A percentile compares a stretch with the other conserved stretches of the same genome.
Conservation (phyloP, 306 rosid species). For the Vicia villosa region DNA sequence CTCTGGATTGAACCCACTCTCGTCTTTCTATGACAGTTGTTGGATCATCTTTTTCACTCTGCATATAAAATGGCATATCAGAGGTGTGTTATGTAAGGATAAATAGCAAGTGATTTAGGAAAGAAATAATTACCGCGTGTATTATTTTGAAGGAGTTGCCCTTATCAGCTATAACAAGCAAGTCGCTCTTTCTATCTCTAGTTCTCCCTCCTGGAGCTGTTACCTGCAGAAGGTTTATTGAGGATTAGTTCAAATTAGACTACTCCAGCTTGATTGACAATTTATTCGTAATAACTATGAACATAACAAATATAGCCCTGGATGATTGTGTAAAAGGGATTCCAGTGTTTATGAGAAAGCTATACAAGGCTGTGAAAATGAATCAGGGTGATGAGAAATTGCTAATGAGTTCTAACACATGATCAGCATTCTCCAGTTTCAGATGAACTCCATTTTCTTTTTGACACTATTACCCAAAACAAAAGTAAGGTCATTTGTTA, state of each 20-base stretch:
- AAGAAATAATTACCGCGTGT: conserved; percentile 54
- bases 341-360: too few relatives aligned
- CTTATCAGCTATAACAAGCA: conserved; percentile 75
- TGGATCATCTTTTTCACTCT: conserved; percentile 89
- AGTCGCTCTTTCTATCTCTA: conserved; percentile 83
- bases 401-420: too few relatives aligned
- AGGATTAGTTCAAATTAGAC: conserved; percentile 3
- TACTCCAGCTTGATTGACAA: too few relatives aligned
- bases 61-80: conserved; percentile 37
- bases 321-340: too few relatives aligned
- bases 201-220: conserved; percentile 83
- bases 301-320: too few relatives aligned
- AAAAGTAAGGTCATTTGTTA: too few relatives aligned
- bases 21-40: conserved; percentile 84
- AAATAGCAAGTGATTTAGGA: conserved; percentile 28
- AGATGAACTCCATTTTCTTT: too few relatives aligned
- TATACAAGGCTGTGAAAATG: too few relatives aligned
- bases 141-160: conserved; percentile 86
- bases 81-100: conserved; percentile 18
- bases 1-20: conserved; percentile 74
- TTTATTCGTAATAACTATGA: too few relatives aligned
- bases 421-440: too few relatives aligned
- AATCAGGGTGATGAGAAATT: too few relatives aligned
- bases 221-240: conserved; percentile 54
- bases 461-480: too few relatives aligned